Evolutionary conservation across 805 yeast genomes (phyloP).

Genomic region (Ogataea salicorniae): DNA sequence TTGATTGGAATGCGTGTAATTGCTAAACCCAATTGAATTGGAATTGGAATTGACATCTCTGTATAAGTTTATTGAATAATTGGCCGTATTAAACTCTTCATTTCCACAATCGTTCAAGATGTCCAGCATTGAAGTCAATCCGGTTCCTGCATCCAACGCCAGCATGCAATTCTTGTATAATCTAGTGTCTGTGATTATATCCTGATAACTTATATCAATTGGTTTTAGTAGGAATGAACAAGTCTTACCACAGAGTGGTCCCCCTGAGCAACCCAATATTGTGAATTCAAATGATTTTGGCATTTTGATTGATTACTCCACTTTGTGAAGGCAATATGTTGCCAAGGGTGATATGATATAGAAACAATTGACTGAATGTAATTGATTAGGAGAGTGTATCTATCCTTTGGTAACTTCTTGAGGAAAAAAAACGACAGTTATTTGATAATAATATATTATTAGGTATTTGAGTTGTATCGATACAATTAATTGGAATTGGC

Average conservation of each 20-base stretch:
- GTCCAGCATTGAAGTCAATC: constrained; percentile 51
- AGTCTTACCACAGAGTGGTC: constrained; percentile 69
- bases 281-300: constrained; percentile 47
- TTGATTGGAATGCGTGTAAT: no score
- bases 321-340: no score
- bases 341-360: no score
- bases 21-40: no score
- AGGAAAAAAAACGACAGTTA: no score
- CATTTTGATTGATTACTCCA: no score
- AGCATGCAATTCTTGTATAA: constrained; percentile 34
- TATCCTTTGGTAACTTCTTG: no score
- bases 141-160: constrained; percentile 78
- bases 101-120: constrained; percentile 11
- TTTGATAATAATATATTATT: no score
- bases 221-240: constrained; percentile 69
- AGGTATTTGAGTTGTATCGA: no score
- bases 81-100: constrained; percentile 1
- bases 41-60: background rate
- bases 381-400: no score
- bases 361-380: no score
- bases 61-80: constrained; percentile 16
- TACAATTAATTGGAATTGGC: no score
- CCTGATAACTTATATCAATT: constrained; percentile 34
- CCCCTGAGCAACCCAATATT: constrained; percentile 77
- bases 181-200: constrained; percentile 25